Conservation (phyloP, 805 yeast genomes). For the Saccharomycodes ludwigii region DNA sequence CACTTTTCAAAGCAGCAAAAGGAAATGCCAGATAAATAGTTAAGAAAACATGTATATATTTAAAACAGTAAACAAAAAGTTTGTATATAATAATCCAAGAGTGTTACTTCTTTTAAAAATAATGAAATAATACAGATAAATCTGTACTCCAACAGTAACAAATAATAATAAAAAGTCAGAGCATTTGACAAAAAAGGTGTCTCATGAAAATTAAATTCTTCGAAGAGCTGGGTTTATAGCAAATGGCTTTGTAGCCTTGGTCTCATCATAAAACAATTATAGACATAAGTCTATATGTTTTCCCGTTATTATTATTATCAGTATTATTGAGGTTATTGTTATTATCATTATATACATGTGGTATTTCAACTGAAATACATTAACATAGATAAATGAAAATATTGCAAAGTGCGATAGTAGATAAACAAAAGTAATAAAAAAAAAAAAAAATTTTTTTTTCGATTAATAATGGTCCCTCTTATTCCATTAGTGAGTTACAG, state of each 20-base stretch:
- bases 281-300: too few species aligned
- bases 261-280: slow-evolving; percentile 28
- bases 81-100: neutral
- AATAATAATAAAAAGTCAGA: slow-evolving; percentile 17
- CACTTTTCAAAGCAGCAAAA: slow-evolving; percentile 60
- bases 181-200: slow-evolving; percentile 24
- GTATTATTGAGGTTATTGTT: too few species aligned
- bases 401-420: too few species aligned
- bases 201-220: slow-evolving; percentile 19
- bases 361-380: too few species aligned
- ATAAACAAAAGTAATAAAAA: too few species aligned
- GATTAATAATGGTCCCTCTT: too few species aligned
- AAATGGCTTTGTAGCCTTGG: slow-evolving; percentile 24
- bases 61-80: slow-evolving; percentile 4
- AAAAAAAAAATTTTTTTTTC: too few species aligned
- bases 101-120: slow-evolving; percentile 4
- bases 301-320: too few species aligned
- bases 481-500: too few species aligned
- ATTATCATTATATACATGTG: too few species aligned
- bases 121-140: neutral
- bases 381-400: too few species aligned
- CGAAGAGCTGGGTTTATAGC: slow-evolving; percentile 33
- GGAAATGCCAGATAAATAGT: slow-evolving; percentile 36
- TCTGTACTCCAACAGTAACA: neutral
- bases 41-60: slow-evolving; percentile 3